A percentile compares a stretch with the other conserved stretches of the same genome.
Evolutionary conservation across 2,329 filamentous ascomycete species (phyloP).

Genomic region (Alternaria brassicicola): DNA sequence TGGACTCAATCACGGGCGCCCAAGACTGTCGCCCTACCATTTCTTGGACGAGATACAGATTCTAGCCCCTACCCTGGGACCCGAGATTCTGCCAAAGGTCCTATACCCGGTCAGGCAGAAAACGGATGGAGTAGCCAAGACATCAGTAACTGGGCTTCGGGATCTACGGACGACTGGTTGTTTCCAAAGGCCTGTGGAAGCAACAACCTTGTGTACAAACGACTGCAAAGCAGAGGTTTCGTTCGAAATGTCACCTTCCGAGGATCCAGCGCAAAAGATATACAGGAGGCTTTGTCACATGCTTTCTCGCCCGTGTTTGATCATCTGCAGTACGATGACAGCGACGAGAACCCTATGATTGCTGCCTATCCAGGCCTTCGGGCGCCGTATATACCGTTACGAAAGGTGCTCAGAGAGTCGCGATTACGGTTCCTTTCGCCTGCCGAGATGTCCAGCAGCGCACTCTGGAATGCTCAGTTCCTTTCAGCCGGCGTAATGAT

Average conservation of each 20-base stretch:
- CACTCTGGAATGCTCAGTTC: conserved; percentile 74
- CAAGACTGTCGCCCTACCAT: conserved; percentile 15
- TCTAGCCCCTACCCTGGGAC: conserved; percentile 30
- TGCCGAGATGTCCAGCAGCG: conserved; percentile 74
- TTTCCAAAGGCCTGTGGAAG: conserved; percentile 71
- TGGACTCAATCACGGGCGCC: conserved; percentile 51
- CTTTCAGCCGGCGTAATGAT: conserved; percentile 74
- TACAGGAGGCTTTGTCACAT: conserved; percentile 66
- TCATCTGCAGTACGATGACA: conserved; percentile 36
- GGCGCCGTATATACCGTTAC: conserved; percentile 74
- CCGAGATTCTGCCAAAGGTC: conserved; percentile 16
- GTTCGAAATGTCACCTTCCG: conserved; percentile 68
- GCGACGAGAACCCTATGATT: conserved; percentile 36
- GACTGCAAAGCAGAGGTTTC: conserved; percentile 76
- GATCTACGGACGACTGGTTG: conserved; percentile 62
- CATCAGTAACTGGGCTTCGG: conserved; percentile 57
- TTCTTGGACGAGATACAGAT: conserved; percentile 27
- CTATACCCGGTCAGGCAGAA: conserved; percentile 42
- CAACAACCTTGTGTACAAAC: conserved; percentile 67
- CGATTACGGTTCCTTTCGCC: conserved; percentile 72
- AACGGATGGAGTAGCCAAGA: conserved; percentile 57
- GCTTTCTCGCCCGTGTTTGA: conserved; percentile 65
- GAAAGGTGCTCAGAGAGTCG: conserved; percentile 76
- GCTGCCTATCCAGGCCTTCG: conserved; percentile 61
- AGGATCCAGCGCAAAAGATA: conserved; percentile 69